Evolutionary conservation across 1,284 basidiomycete species (phyloP).

Genomic region (Apiotrichum sp.): DNA sequence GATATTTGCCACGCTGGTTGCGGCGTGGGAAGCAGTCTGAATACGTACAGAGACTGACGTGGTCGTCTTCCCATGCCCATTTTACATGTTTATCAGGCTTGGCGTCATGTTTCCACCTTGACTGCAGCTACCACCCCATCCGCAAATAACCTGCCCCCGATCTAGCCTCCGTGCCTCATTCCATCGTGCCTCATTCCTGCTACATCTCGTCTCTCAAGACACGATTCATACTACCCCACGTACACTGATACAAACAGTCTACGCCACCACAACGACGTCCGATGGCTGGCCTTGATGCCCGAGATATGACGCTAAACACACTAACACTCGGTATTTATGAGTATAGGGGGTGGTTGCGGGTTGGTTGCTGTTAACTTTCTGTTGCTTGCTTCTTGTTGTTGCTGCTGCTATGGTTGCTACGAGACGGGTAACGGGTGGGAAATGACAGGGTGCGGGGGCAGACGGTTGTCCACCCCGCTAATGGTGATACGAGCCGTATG

Average conservation of each 20-base stretch:
- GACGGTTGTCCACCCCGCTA: not conserved
- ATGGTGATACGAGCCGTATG: conserved; percentile 15
- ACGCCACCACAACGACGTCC: conserved; percentile 10
- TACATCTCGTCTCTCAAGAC: conserved; percentile 8
- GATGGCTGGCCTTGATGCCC: conserved; percentile 7
- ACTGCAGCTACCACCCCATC: too few species aligned
- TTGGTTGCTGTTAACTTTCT: not conserved
- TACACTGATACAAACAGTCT: conserved; percentile 20
- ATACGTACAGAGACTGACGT: too few species aligned
- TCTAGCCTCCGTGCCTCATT: too few species aligned
- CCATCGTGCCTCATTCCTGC: too few species aligned
- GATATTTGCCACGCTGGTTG: too few species aligned
- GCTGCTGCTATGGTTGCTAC: not conserved
- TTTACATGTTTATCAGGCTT: too few species aligned
- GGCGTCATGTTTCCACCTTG: too few species aligned
- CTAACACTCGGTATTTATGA: not conserved
- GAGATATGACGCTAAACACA: not conserved
- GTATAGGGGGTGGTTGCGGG: not conserved
- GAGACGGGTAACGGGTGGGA: not conserved
- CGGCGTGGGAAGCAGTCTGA: too few species aligned
- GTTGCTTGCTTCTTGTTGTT: not conserved
- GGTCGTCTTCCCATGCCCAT: too few species aligned
- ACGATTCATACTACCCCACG: conserved; percentile 18
- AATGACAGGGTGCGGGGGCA: too few species aligned
- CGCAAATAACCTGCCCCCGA: too few species aligned